These are phyloP conservation scores for Neophaeococcomyces aloes DNA, from an alignment of 2,329 filamentous ascomycete species.

Conservation along the genomic window DNA sequence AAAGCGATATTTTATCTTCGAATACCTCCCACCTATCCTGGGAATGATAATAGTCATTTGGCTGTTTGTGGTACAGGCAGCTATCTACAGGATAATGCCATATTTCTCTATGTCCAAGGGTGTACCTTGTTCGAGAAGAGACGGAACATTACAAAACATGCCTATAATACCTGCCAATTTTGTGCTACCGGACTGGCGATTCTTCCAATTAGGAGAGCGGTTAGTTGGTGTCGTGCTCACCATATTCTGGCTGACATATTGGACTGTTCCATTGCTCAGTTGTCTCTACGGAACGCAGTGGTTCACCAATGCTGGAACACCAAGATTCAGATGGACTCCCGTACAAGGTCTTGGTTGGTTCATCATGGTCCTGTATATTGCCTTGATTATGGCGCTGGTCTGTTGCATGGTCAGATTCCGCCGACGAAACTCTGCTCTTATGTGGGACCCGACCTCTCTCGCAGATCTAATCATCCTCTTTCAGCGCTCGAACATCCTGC, in stretches of 20 bases:
- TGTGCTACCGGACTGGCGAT: conserved; percentile 56
- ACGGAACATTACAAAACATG: conserved; percentile 55
- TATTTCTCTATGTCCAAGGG: conserved; percentile 59
- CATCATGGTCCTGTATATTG: conserved; percentile 60
- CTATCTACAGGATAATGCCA: conserved; percentile 66
- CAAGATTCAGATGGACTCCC: conserved; percentile 66
- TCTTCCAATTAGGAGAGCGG: conserved; percentile 59
- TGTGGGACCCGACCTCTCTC: conserved; percentile 75
- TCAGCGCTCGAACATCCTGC: conserved; percentile 66
- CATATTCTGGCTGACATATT: conserved; percentile 65
- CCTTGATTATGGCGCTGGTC: conserved; percentile 50
- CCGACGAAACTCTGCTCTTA: conserved; percentile 58
- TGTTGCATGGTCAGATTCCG: conserved; percentile 56
- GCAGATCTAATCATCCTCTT: conserved; percentile 72
- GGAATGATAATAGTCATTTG: conserved; percentile 64
- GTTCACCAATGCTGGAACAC: conserved; percentile 48
- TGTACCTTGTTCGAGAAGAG: conserved; percentile 23
- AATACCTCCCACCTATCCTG: conserved; percentile 70
- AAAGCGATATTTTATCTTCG: conserved; percentile 71
- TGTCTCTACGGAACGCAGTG: conserved; percentile 60
- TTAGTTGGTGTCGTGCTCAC: conserved; percentile 56
- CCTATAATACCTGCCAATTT: conserved; percentile 51
- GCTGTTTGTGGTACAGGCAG: conserved; percentile 61
- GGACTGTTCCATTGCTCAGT: conserved; percentile 72
- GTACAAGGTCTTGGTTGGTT: conserved; percentile 71